Base-by-base conservation (phyloP, 1,284 basidiomycete genomes). In the Ustilago sp. region DNA sequence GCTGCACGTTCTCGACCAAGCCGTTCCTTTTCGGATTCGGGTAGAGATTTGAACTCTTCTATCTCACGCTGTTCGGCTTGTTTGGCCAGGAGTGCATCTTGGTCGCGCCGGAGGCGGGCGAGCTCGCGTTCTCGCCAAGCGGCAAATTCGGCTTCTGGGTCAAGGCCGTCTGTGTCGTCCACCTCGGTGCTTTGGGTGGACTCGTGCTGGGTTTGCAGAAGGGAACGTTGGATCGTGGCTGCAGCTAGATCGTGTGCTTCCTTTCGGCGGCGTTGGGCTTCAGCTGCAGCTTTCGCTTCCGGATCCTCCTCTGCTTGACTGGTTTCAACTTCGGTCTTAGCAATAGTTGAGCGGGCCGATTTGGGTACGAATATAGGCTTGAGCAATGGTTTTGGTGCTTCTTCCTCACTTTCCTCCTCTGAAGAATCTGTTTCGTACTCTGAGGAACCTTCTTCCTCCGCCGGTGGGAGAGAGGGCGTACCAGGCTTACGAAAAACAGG, bases 61-160 rank as follows among this genome's bases (percentile, higher is more conserved):
- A 98, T 88, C 87, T 99, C 96, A 75, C 93, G 93, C 36, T 91
- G 89, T 82, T 98, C 95, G 68, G 91, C 89, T 80, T 95, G 94
- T 4, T 91, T 89, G 35, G 88, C 89, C 7, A 93, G 86, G 71
- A 93, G 91, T 0, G 92, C 93, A 82, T 95, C 93, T 86, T 94
- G 93, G 87, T 98, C 95, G 62, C 92, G 90, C 85, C 95, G 93
- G 68, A 99, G 92, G 59, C 97, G 91, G 23, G 90, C 91, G 5
- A 99, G 90, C 86, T 99, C 97, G 65, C 97, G 91, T 52, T 96
- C 87, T 59, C 95, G 90, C 97, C 97, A 99, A 1, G 93, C 93
- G 82, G 96, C 94, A 79, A 99, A 99, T 87, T 99, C 97, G 56
- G 87, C 92, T 31, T 90, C 90, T 1, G 95, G 93, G 83, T 99